Evolutionary conservation across 306 rosid genomes (phyloP).

Genomic region (Nissolia schottii): DNA sequence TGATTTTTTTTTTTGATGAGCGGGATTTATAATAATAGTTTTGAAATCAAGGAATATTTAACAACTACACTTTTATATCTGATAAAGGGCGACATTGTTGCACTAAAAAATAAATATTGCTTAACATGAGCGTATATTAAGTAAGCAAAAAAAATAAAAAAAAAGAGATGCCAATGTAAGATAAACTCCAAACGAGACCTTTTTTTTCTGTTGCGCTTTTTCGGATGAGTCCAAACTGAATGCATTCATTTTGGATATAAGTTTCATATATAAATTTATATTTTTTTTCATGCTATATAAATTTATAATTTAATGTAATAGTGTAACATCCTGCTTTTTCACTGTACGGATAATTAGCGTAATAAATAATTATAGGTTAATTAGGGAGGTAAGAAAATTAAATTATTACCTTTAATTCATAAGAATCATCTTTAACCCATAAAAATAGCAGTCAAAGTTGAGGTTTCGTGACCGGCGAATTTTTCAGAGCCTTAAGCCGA

Average conservation of each 20-base stretch:
- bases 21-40: neutral
- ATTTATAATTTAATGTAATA: too few species aligned
- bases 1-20: neutral
- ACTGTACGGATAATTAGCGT: too few species aligned
- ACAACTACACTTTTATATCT: neutral
- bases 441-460: too few species aligned
- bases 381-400: too few species aligned
- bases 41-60: neutral
- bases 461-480: too few species aligned
- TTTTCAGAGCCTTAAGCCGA: too few species aligned
- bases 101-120: too few species aligned
- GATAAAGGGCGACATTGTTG: neutral
- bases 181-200: neutral
- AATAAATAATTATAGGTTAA: too few species aligned
- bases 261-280: neutral
- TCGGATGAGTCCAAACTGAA: neutral
- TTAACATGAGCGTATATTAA: neutral
- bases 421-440: too few species aligned
- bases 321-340: too few species aligned
- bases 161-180: neutral
- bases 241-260: neutral
- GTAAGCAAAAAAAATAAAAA: neutral
- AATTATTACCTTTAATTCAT: too few species aligned
- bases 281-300: too few species aligned
- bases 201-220: neutral